Conservation (phyloP, 352 stramenopile species). For the Peronospora destructor region DNA sequence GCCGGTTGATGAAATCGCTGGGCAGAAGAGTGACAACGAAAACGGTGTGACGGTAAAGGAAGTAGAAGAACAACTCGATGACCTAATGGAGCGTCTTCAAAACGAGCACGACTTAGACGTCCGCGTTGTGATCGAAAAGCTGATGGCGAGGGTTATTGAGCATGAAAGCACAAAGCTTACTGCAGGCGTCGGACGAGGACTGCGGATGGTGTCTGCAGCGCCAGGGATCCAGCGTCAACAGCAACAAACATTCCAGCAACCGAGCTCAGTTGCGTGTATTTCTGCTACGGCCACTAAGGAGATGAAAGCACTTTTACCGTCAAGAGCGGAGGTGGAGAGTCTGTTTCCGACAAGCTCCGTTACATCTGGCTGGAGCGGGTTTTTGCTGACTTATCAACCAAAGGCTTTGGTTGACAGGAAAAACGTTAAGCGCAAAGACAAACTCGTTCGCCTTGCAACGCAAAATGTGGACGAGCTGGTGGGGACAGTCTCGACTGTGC, state of each 20-base stretch:
- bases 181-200: constrained; percentile 31
- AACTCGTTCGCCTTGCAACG: constrained; percentile 40
- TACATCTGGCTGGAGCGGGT: constrained; percentile 28
- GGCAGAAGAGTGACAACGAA: constrained; percentile 19
- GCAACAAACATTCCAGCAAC: constrained; percentile 6
- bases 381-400: constrained; percentile 40
- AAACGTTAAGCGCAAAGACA: constrained; percentile 44
- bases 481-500: constrained; percentile 13
- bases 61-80: constrained; percentile 40
- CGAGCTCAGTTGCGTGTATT: constrained; percentile 18
- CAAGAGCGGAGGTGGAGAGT: constrained; percentile 20
- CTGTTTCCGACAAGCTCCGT: constrained; percentile 8
- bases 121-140: constrained; percentile 31
- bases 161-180: constrained; percentile 35
- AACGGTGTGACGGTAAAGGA: constrained; percentile 37
- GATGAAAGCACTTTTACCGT: constrained; percentile 39
- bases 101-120: constrained; percentile 32
- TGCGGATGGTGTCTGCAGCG: constrained; percentile 29
- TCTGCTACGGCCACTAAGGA: constrained; percentile 58
- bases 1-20: background rate
- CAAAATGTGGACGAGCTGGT: constrained; percentile 40
- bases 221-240: constrained; percentile 14
- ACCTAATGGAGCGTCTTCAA: constrained; percentile 34
- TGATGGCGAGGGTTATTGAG: constrained; percentile 37
- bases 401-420: constrained; percentile 29